Conservation (phyloP, 108 stramenopile species). For the Cyclotella sp. region DNA sequence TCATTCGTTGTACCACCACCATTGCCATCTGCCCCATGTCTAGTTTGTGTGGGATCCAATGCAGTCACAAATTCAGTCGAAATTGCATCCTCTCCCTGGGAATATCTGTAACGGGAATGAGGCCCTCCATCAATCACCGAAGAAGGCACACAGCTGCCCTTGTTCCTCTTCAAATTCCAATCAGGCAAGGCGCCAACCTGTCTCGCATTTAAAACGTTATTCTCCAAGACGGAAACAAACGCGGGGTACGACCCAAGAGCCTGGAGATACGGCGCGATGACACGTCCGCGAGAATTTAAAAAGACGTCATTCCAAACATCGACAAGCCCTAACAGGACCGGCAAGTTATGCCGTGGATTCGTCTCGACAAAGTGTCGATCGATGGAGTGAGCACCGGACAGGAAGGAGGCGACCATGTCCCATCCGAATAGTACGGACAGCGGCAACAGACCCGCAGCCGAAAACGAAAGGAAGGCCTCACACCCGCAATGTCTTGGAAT, state of each 20-base stretch:
- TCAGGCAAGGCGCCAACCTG: neutral
- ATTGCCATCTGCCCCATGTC: neutral
- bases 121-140: conserved; percentile 47
- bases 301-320: conserved; percentile 88
- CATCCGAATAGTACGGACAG: conserved; percentile 84
- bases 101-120: neutral
- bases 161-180: neutral
- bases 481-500: conserved; percentile 70
- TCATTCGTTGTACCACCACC: neutral
- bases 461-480: conserved; percentile 79
- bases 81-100: neutral
- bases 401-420: conserved; percentile 56
- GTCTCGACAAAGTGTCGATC: conserved; percentile 87
- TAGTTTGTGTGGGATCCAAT: conserved; percentile 26
- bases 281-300: conserved; percentile 52
- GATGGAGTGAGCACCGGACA: conserved; percentile 81
- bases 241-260: conserved; percentile 66
- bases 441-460: conserved; percentile 75
- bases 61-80: conserved; percentile 41
- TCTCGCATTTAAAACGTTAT: conserved; percentile 28
- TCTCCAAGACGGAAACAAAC: conserved; percentile 72
- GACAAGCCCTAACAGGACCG: conserved; percentile 71
- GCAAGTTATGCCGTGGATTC: conserved; percentile 84
- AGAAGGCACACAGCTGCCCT: conserved; percentile 9
- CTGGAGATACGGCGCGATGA: conserved; percentile 65